A percentile compares a stretch with the other conserved stretches of the same genome.
Conservation (phyloP, 306 rosid species). For the Carpinus viminea region DNA sequence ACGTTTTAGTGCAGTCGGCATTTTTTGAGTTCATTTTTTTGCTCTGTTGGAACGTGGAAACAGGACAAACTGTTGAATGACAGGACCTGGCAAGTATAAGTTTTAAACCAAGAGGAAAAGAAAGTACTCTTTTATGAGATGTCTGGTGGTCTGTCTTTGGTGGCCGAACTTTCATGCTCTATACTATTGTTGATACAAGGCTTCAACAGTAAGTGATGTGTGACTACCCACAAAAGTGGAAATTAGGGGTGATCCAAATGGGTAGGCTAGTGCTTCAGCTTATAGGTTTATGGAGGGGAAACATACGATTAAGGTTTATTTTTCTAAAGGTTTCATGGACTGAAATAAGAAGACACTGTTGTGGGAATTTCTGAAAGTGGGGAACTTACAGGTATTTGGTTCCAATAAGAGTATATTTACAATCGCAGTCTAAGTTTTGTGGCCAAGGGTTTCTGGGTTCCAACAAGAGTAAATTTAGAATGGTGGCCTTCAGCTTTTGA, state of each 20-base stretch:
- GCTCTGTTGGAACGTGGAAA: neutral
- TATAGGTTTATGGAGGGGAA: neutral
- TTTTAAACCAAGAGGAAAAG: neutral
- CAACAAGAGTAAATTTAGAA: too few species aligned
- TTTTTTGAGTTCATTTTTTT: neutral
- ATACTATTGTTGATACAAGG: neutral
- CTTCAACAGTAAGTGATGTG: neutral
- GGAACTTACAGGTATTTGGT: neutral
- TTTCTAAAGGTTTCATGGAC: neutral
- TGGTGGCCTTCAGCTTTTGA: too few species aligned
- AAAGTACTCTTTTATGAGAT: neutral
- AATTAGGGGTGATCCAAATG: neutral
- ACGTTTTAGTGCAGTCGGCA: neutral
- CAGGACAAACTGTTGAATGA: neutral
- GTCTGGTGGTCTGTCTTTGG: conserved; percentile 2
- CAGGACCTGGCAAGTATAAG: neutral
- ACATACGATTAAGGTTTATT: neutral
- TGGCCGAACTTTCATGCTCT: neutral
- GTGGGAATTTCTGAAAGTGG: neutral
- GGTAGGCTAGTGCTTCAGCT: neutral
- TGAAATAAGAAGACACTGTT: neutral
- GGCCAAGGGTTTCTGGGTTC: too few species aligned
- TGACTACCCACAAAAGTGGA: neutral
- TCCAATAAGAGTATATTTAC: neutral
- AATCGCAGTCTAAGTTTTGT: too few species aligned